phyloP scores from a whole-genome alignment of 2,329 filamentous ascomycete species.

The Didymella segeticola region DNA sequence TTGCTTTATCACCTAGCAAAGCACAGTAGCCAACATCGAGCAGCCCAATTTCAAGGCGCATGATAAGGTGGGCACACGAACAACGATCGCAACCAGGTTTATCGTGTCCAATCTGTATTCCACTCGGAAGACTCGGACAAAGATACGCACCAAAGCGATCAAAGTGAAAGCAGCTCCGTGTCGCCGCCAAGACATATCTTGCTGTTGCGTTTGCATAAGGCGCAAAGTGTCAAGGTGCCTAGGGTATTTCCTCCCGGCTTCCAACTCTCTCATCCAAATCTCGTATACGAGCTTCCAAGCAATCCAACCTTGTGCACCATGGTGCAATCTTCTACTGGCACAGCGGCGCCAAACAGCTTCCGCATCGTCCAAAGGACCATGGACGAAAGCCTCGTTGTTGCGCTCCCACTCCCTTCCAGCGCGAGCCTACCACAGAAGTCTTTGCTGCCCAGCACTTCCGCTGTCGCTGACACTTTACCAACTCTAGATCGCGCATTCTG shows the following conservation, averaged over 20 bases:
- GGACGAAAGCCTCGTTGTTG: constrained; percentile 4
- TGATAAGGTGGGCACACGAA: not conserved
- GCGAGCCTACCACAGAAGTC: not conserved
- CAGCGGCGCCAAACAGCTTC: not conserved
- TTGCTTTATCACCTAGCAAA: not conserved
- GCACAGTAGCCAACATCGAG: not conserved
- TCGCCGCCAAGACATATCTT: constrained; percentile 3
- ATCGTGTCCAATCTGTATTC: not conserved
- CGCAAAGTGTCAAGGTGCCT: not conserved
- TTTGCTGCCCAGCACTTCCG: not conserved
- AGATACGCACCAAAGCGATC: too few species aligned
- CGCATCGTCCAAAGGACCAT: not conserved
- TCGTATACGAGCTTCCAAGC: not conserved
- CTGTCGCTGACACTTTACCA: not conserved
- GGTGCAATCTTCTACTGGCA: not conserved
- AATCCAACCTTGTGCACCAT: not conserved
- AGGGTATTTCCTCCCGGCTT: too few species aligned
- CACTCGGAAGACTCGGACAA: too few species aligned
- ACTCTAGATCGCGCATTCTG: constrained; percentile 4
- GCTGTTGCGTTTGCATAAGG: not conserved
- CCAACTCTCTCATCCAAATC: too few species aligned
- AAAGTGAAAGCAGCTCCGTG: constrained; percentile 2
- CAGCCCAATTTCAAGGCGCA: not conserved
- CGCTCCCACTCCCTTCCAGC: not conserved
- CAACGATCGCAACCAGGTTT: not conserved